Evolutionary conservation across 768 basidiomycete species (phyloP).

Genomic region (Collybiopsis confluens): DNA sequence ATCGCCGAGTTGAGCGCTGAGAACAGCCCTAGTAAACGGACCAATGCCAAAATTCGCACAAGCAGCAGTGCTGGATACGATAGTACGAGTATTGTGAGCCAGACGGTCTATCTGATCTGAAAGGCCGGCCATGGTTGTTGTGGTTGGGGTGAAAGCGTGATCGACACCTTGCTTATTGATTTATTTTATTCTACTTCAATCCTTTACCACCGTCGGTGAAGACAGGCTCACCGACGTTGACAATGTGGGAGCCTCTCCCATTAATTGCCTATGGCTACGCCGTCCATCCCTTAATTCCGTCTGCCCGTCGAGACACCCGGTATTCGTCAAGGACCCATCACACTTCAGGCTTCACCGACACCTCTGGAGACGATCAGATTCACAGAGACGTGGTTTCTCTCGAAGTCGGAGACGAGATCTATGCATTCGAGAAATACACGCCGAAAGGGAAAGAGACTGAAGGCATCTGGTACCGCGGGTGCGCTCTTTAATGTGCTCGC

Average conservation of each 20-base stretch:
- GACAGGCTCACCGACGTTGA: not conserved
- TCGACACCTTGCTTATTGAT: not conserved
- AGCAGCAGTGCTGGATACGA: slow-evolving; percentile 38
- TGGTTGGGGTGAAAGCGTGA: not conserved
- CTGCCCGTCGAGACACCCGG: slow-evolving; percentile 63
- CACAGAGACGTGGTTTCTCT: slow-evolving; percentile 78
- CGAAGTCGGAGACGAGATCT: slow-evolving; percentile 95
- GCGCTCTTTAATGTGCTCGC: slow-evolving; percentile 11
- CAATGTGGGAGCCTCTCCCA: slow-evolving; percentile 44
- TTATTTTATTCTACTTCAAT: not conserved
- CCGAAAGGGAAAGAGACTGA: slow-evolving; percentile 70
- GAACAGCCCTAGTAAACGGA: slow-evolving; percentile 64
- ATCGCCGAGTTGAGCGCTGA: slow-evolving; percentile 60
- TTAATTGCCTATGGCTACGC: slow-evolving; percentile 90
- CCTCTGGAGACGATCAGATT: slow-evolving; percentile 58
- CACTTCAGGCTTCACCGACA: slow-evolving; percentile 59
- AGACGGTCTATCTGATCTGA: slow-evolving; percentile 70
- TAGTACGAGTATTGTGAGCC: slow-evolving; percentile 44
- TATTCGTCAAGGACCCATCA: slow-evolving; percentile 47
- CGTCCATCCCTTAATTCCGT: slow-evolving; percentile 75
- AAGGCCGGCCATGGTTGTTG: slow-evolving; percentile 49
- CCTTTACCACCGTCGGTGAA: not conserved
- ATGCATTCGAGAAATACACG: slow-evolving; percentile 91
- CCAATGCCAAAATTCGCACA: slow-evolving; percentile 25
- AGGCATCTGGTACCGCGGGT: slow-evolving; percentile 93